A percentile compares a stretch with the other conserved stretches of the same genome.
Conservation (phyloP, 176 grass and related monocot genomes). For the Otatea glauca region DNA sequence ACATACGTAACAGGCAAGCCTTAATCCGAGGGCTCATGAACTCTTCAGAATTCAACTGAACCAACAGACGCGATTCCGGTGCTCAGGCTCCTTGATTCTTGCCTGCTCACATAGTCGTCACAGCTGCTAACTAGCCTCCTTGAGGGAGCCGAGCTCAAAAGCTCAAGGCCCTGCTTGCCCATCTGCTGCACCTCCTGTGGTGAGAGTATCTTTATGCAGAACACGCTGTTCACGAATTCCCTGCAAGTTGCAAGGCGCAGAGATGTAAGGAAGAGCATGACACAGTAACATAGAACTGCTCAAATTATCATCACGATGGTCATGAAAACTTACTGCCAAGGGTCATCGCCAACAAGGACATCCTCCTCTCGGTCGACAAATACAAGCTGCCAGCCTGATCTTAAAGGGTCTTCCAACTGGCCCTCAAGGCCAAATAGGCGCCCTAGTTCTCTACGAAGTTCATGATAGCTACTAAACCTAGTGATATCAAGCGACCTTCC, state of each 20-base stretch:
- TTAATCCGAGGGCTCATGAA: not conserved
- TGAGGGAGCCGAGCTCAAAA: conserved; percentile 61
- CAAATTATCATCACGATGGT: not conserved
- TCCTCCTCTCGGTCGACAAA: conserved; percentile 95
- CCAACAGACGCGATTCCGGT: conserved; percentile 75
- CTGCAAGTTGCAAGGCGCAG: conserved; percentile 35
- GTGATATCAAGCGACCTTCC: conserved; percentile 93
- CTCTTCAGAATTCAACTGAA: conserved; percentile 76
- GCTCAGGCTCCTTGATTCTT: conserved; percentile 77
- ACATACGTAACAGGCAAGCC: conserved; percentile 11
- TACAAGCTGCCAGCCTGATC: conserved; percentile 99
- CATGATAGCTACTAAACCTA: conserved; percentile 86
- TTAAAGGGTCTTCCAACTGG: conserved; percentile 93
- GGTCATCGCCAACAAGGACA: conserved; percentile 89
- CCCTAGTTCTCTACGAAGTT: conserved; percentile 82
- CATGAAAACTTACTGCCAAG: conserved; percentile 79
- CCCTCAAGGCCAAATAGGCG: conserved; percentile 88
- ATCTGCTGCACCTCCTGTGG: conserved; percentile 96
- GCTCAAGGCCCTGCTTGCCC: conserved; percentile 72
- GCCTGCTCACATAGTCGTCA: conserved; percentile 72
- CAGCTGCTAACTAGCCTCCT: conserved; percentile 66
- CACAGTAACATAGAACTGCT: not conserved
- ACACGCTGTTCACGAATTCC: conserved; percentile 95
- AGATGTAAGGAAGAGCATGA: not conserved
- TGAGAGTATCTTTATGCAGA: conserved; percentile 95